Conservation (phyloP, 257 asterid genomes). For the Ligustrum vulgare region DNA sequence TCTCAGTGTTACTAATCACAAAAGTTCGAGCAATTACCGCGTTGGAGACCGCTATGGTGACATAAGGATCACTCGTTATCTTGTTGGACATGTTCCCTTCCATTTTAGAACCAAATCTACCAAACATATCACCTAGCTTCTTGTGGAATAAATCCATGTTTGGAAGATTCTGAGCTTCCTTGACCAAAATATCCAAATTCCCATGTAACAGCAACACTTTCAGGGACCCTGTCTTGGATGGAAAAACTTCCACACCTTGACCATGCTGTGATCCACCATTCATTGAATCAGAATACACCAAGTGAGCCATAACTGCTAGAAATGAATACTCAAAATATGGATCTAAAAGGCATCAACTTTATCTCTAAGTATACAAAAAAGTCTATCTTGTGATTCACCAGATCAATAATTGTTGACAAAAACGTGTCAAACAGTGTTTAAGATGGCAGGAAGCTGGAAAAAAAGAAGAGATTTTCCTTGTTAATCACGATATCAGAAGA, state of each 20-base stretch:
- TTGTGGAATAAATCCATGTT: slow-evolving; percentile 81
- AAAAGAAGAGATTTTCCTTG: neutral
- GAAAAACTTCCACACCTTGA: slow-evolving; percentile 61
- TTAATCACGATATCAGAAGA: slow-evolving; percentile 2
- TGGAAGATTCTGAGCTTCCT: slow-evolving; percentile 67
- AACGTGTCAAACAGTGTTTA: slow-evolving; percentile 6
- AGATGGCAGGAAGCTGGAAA: neutral
- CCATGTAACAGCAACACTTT: slow-evolving; percentile 70
- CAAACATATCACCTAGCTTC: slow-evolving; percentile 59
- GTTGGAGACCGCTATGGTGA: slow-evolving; percentile 59
- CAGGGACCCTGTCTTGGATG: slow-evolving; percentile 57
- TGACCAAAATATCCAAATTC: slow-evolving; percentile 80
- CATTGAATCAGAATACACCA: slow-evolving; percentile 55
- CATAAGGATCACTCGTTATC: slow-evolving; percentile 84
- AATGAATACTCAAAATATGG: neutral
- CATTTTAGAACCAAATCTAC: slow-evolving; percentile 39
- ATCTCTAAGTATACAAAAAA: slow-evolving; percentile 12
- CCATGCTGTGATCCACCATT: slow-evolving; percentile 64
- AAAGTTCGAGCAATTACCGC: slow-evolving; percentile 78
- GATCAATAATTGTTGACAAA: neutral
- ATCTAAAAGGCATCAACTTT: slow-evolving; percentile 25
- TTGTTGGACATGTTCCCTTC: slow-evolving; percentile 41
- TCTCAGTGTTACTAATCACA: slow-evolving; percentile 64
- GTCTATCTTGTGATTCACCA: slow-evolving; percentile 11
- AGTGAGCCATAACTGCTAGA: slow-evolving; percentile 52